Base-by-base conservation (phyloP, 306 rosid species). In the Vachellia collinsii region DNA sequence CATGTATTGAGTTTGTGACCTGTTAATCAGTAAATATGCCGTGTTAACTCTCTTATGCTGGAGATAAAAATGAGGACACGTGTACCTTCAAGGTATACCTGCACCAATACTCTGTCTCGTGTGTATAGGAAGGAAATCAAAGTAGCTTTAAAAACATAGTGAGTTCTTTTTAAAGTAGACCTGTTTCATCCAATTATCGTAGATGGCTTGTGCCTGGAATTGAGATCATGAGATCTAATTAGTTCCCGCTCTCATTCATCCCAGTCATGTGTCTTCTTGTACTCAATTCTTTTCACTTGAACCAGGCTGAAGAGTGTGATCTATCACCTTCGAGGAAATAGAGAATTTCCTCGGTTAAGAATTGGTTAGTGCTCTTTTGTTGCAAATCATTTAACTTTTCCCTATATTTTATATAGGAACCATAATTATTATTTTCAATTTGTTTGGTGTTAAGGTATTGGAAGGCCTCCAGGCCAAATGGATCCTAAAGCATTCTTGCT, bases 401-500 rank as follows among this genome's bases (percentile, higher is more conserved):
- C 23, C 62, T 17, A 20, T 46, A 63, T 22, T 61, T 79, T 56
- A 41, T 11, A 9, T 47, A 43, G 44, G 44, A 19, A 38, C 13
- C 11, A 48, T 69, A 38, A 58, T 79, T 19, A 22, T 72, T 72
- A 66, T 66, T 59, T 75, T 78, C 51, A 65, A 58, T 78, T 59
- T 80, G 37, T 65, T 83, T 65, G 36, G 20, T 76, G 29, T 36
- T 2, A 63, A 93, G 99, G 98, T 76, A 95, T 93, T 50, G 99
- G 97, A 54, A 89, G 87, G 82, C 97, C 97, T 74, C 97, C 99
- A 42, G 98, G 98, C 72, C 98, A 93, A 88, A 95, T 95, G 99
- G 99, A 95, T 86, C 97, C 99, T 50, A 93, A 95, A 83, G 99
- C 98, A 46, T 95, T 90, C 86, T 83, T 95, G 89, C 99, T 95